phyloP scores from a whole-genome alignment of 2,329 filamentous ascomycete species.

The Sphaerostilbella broomeana region DNA sequence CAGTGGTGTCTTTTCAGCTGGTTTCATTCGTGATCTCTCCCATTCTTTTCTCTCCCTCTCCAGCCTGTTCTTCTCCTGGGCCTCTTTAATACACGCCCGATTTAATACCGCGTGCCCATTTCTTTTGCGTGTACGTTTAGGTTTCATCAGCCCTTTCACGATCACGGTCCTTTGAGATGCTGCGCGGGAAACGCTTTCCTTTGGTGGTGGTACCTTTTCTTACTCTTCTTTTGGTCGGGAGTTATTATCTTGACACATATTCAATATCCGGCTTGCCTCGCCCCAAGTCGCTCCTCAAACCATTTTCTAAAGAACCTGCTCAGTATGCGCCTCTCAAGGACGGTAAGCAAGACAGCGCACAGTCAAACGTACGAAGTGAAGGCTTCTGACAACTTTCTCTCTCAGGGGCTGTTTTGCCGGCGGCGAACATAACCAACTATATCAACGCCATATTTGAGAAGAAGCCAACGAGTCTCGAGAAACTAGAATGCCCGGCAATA shows the following conservation, averaged over 20 bases:
- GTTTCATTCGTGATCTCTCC: too few relatives aligned
- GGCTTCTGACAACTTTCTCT: not conserved
- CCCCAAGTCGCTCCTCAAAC: not conserved
- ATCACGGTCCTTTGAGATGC: conserved; percentile 4
- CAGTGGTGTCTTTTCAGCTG: too few relatives aligned
- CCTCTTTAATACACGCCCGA: too few relatives aligned
- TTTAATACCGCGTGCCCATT: too few relatives aligned
- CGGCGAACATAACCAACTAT: conserved; percentile 16
- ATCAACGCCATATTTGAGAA: conserved; percentile 21
- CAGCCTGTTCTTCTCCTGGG: too few relatives aligned
- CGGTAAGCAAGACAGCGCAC: conserved; percentile 5
- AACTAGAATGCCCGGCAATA: conserved; percentile 20
- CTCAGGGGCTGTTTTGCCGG: conserved; percentile 4
- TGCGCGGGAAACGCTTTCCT: conserved; percentile 4
- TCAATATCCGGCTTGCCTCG: not conserved
- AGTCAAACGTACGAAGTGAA: not conserved
- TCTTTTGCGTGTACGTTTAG: too few relatives aligned
- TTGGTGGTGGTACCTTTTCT: conserved; percentile 8
- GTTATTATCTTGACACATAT: conserved; percentile 10
- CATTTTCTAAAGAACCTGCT: not conserved
- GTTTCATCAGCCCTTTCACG: too few relatives aligned
- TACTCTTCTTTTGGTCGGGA: conserved; percentile 7
- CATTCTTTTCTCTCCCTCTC: too few relatives aligned
- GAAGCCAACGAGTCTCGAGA: conserved; percentile 15
- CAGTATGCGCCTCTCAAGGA: not conserved